A percentile compares a stretch with the other conserved stretches of the same genome.
Conservation (phyloP, 2,329 filamentous ascomycete genomes). For the Colletotrichum tropicale region DNA sequence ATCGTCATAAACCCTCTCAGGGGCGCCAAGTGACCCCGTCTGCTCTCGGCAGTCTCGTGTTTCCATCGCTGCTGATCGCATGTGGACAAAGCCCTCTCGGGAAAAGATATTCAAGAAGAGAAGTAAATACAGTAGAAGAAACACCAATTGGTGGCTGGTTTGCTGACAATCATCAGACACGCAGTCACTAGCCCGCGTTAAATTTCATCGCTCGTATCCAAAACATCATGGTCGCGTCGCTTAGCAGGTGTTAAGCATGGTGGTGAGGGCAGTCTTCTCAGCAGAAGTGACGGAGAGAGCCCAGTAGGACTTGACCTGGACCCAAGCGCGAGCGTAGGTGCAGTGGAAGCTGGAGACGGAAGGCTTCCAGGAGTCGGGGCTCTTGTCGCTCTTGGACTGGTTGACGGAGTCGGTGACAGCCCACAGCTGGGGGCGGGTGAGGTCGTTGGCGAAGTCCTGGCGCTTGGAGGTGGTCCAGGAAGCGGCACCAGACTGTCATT, state of each 20-base stretch:
- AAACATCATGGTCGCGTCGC: neutral
- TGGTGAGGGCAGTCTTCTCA: conserved; percentile 72
- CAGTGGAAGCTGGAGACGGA: conserved; percentile 73
- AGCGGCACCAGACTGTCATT: conserved; percentile 67
- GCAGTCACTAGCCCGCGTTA: neutral
- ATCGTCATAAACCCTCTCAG: neutral
- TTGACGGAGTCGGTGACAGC: conserved; percentile 83
- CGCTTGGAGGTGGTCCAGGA: conserved; percentile 73
- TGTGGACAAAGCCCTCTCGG: neutral
- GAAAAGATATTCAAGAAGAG: neutral
- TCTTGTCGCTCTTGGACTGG: conserved; percentile 72
- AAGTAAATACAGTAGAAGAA: neutral
- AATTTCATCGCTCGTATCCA: neutral
- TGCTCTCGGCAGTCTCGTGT: neutral
- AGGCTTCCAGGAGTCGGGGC: conserved; percentile 80
- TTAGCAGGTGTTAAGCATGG: conserved; percentile 70
- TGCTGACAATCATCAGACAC: neutral
- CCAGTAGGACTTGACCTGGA: conserved; percentile 79
- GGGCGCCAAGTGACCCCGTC: neutral
- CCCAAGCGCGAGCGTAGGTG: conserved; percentile 78
- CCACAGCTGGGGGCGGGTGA: conserved; percentile 76
- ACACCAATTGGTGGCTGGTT: neutral
- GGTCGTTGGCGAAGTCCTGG: conserved; percentile 76
- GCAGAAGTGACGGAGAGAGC: conserved; percentile 69
- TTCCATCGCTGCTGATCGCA: neutral